phyloP scores from a whole-genome alignment of 495 filamentous ascomycete genomes.

The Hypoxylon intermedium region DNA sequence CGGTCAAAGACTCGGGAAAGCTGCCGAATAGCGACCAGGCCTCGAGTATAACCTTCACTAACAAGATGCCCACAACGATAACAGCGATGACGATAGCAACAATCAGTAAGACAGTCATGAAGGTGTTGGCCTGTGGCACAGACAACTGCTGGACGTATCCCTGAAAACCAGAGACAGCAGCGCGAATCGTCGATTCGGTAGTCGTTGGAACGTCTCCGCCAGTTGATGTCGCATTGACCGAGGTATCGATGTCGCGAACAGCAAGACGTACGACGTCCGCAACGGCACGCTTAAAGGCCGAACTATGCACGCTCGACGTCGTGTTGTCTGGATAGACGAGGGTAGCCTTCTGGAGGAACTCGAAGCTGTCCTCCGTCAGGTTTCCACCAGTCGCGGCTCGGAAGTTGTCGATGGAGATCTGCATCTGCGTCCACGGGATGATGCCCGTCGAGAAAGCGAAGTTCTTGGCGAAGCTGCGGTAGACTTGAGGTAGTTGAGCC shows the following conservation, averaged over 20 bases:
- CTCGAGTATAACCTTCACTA: conserved; percentile 93
- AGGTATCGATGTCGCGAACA: conserved; percentile 60
- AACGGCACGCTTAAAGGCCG: conserved; percentile 62
- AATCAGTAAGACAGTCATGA: conserved; percentile 92
- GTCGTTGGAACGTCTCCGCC: conserved; percentile 36
- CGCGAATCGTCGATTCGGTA: conserved; percentile 42
- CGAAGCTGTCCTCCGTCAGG: conserved; percentile 77
- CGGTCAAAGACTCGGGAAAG: conserved; percentile 80
- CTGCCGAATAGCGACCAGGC: conserved; percentile 87
- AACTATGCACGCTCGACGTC: conserved; percentile 47
- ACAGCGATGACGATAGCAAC: conserved; percentile 86
- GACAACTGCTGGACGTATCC: conserved; percentile 77
- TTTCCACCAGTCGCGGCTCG: conserved; percentile 83
- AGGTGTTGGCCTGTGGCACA: conserved; percentile 88
- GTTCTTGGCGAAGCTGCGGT: conserved; percentile 86
- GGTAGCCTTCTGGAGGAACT: conserved; percentile 75
- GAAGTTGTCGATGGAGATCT: conserved; percentile 85
- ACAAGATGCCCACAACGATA: conserved; percentile 84
- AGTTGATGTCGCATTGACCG: conserved; percentile 55
- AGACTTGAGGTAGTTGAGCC: conserved; percentile 83
- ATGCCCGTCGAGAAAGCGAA: conserved; percentile 92
- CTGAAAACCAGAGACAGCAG: conserved; percentile 71
- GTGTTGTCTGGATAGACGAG: conserved; percentile 66
- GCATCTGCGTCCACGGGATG: conserved; percentile 81
- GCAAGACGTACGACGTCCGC: conserved; percentile 55